phyloP scores from a whole-genome alignment of 257 asterid genomes.

The Thymus quinquecostatus region DNA sequence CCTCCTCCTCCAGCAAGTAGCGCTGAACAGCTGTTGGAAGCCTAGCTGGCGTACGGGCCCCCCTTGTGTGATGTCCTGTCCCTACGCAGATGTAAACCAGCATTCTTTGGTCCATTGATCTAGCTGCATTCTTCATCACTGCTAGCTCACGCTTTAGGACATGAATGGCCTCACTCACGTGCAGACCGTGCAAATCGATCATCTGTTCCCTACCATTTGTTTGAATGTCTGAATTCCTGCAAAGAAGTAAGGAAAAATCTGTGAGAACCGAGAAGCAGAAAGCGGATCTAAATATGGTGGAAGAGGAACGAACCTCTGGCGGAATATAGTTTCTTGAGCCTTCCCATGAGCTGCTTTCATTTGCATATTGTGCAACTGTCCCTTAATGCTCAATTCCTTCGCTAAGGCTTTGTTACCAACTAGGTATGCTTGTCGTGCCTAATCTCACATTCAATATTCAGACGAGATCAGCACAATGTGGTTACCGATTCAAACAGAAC shows the following conservation, averaged over 20 bases:
- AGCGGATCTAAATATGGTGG: not conserved
- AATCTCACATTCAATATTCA: constrained; percentile 41
- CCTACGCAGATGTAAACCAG: constrained; percentile 94
- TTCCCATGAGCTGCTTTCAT: constrained; percentile 96
- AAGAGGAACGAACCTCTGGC: constrained; percentile 68
- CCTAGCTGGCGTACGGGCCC: constrained; percentile 83
- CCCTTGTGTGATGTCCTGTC: constrained; percentile 95
- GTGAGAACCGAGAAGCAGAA: not conserved
- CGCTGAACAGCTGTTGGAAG: constrained; percentile 92
- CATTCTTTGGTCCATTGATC: constrained; percentile 73
- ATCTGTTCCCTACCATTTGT: constrained; percentile 75
- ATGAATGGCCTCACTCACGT: constrained; percentile 91
- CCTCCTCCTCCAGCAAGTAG: constrained; percentile 90
- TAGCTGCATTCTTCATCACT: constrained; percentile 73
- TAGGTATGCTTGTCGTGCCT: constrained; percentile 97
- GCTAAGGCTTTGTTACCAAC: constrained; percentile 97
- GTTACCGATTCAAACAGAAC: not conserved
- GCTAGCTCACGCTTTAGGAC: constrained; percentile 92
- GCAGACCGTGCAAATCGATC: constrained; percentile 96
- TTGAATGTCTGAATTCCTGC: constrained; percentile 75
- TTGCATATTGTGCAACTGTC: constrained; percentile 94
- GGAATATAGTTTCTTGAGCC: constrained; percentile 88
- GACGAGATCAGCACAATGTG: constrained; percentile 29
- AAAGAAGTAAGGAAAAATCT: constrained; percentile 12
- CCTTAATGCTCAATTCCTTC: constrained; percentile 93